Percentiles rank a stretch among this genome's conserved stretches.
Conservation (phyloP, 2,329 filamentous ascomycete species). For the Amauroascus verrucosus region DNA sequence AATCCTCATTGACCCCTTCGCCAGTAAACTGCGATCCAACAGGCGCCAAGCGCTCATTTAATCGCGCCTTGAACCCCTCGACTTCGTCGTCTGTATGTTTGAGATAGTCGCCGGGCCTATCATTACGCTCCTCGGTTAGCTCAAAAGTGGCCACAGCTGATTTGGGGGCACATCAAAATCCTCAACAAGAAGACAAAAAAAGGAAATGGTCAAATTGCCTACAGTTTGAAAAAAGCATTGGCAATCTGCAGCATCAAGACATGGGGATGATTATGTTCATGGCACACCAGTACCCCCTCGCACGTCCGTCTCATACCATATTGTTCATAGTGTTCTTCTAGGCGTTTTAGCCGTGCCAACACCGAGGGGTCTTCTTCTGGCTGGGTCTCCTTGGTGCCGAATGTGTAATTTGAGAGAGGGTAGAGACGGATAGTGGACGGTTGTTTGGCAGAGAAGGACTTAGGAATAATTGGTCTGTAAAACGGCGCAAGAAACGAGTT, state of each 20-base stretch:
- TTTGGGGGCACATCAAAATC: not conserved
- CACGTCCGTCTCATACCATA: slow-evolving; percentile 97
- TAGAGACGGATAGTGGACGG: slow-evolving; percentile 82
- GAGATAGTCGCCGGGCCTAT: slow-evolving; percentile 80
- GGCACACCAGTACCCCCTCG: slow-evolving; percentile 93
- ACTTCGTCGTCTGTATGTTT: slow-evolving; percentile 78
- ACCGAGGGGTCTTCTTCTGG: slow-evolving; percentile 97
- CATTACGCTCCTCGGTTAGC: not conserved
- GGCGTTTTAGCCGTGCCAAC: slow-evolving; percentile 75
- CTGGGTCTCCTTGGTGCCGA: slow-evolving; percentile 95
- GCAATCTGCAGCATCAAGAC: slow-evolving; percentile 99
- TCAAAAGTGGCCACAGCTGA: not conserved
- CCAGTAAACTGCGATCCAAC: slow-evolving; percentile 72
- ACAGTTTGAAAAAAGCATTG: slow-evolving; percentile 97
- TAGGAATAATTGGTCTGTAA: slow-evolving; percentile 59
- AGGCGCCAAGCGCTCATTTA: slow-evolving; percentile 88
- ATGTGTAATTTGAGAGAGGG: slow-evolving; percentile 96
- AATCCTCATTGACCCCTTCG: slow-evolving; percentile 82
- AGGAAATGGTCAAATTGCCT: slow-evolving; percentile 21
- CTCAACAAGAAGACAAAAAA: not conserved
- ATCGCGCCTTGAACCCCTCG: slow-evolving; percentile 81
- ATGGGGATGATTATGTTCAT: slow-evolving; percentile 98
- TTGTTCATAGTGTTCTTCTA: slow-evolving; percentile 87
- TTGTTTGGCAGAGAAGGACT: slow-evolving; percentile 80
- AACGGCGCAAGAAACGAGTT: slow-evolving; percentile 7